Evolutionary conservation across 1,284 basidiomycete genomes (phyloP).

Genomic region (Papiliotrema laurentii): DNA sequence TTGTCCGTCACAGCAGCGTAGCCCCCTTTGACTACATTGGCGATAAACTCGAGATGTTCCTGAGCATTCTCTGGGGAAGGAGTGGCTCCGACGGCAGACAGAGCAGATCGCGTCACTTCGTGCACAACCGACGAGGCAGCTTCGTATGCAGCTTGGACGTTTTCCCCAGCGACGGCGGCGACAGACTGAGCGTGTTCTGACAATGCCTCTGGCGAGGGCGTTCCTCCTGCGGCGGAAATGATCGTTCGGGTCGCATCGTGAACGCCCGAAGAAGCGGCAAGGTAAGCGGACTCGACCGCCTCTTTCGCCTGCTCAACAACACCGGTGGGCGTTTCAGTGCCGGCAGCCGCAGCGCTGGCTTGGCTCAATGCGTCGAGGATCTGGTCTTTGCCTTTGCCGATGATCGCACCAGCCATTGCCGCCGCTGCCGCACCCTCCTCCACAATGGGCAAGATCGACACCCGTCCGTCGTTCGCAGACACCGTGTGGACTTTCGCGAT

Average conservation of each 20-base stretch:
- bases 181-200: constrained; percentile 13
- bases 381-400: constrained; percentile 42
- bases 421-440: constrained; percentile 21
- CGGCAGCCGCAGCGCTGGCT: constrained; percentile 15
- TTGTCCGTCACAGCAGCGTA: constrained; percentile 1
- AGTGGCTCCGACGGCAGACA: constrained; percentile 13
- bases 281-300: constrained; percentile 10
- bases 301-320: constrained; percentile 11
- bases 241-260: constrained; percentile 28
- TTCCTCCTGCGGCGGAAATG: constrained; percentile 19
- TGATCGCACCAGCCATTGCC: constrained; percentile 21
- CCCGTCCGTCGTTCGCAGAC: constrained; percentile 11
- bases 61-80: constrained; percentile 11
- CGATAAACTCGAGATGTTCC: constrained; percentile 12
- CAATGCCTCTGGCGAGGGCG: constrained; percentile 24
- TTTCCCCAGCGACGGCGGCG: constrained; percentile 8
- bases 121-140: constrained; percentile 10
- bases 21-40: background rate
- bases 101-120: constrained; percentile 14
- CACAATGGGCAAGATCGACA: constrained; percentile 30
- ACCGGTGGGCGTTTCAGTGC: background rate
- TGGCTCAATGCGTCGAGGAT: constrained; percentile 30
- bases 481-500: background rate
- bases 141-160: constrained; percentile 9
- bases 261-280: constrained; percentile 11